A percentile compares a stretch with the other conserved stretches of the same genome.
These are phyloP conservation scores for Fusarium penzigii DNA, from an alignment of 2,329 filamentous ascomycete species.

Conservation along the genomic window DNA sequence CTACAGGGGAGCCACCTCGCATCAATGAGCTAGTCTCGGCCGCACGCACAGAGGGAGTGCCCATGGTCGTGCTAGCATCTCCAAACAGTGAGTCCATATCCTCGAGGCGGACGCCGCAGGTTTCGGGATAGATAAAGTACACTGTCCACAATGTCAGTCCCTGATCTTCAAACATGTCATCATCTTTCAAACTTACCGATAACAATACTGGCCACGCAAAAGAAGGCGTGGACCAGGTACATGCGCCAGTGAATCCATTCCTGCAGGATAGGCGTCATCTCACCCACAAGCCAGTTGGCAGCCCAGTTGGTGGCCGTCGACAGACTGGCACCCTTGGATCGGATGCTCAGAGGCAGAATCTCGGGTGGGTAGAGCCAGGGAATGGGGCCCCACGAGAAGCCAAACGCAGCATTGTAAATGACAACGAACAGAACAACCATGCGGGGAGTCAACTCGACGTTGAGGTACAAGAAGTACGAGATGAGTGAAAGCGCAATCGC, in stretches of 20 bases:
- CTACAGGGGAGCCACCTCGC: conserved; percentile 69
- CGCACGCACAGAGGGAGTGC: conserved; percentile 73
- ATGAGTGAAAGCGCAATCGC: conserved; percentile 83
- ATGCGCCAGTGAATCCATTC: conserved; percentile 91
- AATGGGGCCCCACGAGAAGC: conserved; percentile 93
- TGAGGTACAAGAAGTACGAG: conserved; percentile 92
- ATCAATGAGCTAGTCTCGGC: conserved; percentile 84
- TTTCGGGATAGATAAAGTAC: conserved; percentile 97
- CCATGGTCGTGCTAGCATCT: conserved; percentile 80
- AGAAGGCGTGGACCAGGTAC: conserved; percentile 95
- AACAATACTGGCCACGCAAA: conserved; percentile 92
- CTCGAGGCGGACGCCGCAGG: conserved; percentile 89
- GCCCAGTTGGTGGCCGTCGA: conserved; percentile 98
- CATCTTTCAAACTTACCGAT: conserved; percentile 71
- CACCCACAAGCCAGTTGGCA: conserved; percentile 96
- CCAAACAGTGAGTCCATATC: conserved; percentile 97
- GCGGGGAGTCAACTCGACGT: conserved; percentile 74
- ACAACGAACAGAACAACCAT: conserved; percentile 94
- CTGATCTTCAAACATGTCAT: conserved; percentile 13
- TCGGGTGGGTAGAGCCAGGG: conserved; percentile 99
- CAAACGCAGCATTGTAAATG: conserved; percentile 97
- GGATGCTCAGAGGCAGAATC: conserved; percentile 93
- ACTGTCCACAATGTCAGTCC: conserved; percentile 56
- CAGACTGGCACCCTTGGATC: conserved; percentile 93
- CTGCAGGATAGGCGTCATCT: conserved; percentile 91